Percentiles rank a stretch among this genome's conserved stretches.
Conservation (phyloP, 2,329 filamentous ascomycete genomes). For the Boeremia exigua region DNA sequence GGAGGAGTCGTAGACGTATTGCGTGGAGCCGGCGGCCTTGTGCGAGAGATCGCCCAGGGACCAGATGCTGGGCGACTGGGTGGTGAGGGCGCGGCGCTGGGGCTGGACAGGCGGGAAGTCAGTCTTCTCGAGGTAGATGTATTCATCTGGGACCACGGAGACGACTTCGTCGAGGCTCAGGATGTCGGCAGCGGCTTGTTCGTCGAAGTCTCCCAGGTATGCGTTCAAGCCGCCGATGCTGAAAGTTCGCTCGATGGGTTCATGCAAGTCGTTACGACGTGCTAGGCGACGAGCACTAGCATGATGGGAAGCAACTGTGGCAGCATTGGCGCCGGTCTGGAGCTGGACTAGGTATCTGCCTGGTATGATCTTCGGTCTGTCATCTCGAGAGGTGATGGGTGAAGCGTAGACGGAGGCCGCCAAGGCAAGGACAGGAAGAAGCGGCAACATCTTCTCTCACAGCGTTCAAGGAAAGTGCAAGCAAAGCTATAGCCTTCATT, state of each 20-base stretch:
- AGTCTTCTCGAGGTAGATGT: conserved; percentile 6
- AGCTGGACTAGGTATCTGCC: conserved; percentile 50
- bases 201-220: conserved; percentile 55
- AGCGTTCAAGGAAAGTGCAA: too few relatives aligned
- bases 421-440: conserved; percentile 1
- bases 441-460: background rate
- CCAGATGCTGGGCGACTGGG: conserved; percentile 16
- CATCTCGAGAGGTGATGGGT: background rate
- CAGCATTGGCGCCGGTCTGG: conserved; percentile 31
- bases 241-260: conserved; percentile 19
- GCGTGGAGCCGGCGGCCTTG: background rate
- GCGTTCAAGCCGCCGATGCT: conserved; percentile 27
- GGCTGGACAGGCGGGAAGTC: background rate
- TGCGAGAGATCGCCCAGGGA: conserved; percentile 23
- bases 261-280: conserved; percentile 9
- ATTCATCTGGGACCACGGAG: conserved; percentile 6
- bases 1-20: conserved; percentile 16
- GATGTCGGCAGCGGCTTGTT: conserved; percentile 43
- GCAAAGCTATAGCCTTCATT: background rate
- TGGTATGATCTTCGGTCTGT: conserved; percentile 24
- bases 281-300: conserved; percentile 13
- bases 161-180: conserved; percentile 2
- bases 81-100: background rate
- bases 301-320: conserved; percentile 19
- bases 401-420: background rate